Percentiles rank a stretch among this genome's conserved stretches.
Evolutionary conservation across 164 flowering plant species (phyloP).

Genomic region (Liquidambar formosana): DNA sequence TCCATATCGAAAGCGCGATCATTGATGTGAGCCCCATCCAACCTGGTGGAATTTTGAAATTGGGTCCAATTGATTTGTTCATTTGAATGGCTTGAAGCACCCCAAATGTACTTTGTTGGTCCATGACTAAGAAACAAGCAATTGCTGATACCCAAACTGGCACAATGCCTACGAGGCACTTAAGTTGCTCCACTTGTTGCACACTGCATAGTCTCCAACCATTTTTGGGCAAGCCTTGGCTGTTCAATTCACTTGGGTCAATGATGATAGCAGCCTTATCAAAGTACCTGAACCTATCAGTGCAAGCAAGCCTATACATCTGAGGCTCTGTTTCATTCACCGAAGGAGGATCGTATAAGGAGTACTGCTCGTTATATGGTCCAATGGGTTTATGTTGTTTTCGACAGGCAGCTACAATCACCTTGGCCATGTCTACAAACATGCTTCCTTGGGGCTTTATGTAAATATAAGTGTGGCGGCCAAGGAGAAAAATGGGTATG

Average conservation of each 20-base stretch:
- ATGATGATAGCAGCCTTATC: constrained; percentile 42
- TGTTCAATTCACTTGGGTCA: constrained; percentile 28
- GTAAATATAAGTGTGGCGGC: constrained; percentile 40
- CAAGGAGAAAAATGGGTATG: constrained; percentile 43
- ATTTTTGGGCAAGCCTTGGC: constrained; percentile 30
- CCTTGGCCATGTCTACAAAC: constrained; percentile 45
- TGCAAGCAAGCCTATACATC: constrained; percentile 13
- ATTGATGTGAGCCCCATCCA: constrained; percentile 49
- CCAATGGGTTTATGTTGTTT: constrained; percentile 23
- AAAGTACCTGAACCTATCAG: constrained; percentile 27
- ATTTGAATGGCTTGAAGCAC: constrained; percentile 53
- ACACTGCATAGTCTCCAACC: constrained; percentile 58
- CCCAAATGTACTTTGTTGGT: constrained; percentile 49
- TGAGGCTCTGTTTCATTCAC: neutral
- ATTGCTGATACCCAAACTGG: constrained; percentile 59
- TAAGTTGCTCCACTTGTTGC: constrained; percentile 59
- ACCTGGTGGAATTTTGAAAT: constrained; percentile 51
- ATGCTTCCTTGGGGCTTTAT: constrained; percentile 54
- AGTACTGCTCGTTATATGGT: neutral
- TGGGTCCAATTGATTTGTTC: constrained; percentile 28
- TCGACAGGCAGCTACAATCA: constrained; percentile 38
- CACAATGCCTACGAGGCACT: constrained; percentile 35
- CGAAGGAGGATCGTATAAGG: constrained; percentile 39
- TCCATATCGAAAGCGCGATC: constrained; percentile 52
- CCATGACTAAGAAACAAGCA: constrained; percentile 41